Base-by-base conservation (phyloP, 2,329 filamentous ascomycete genomes). In the Paecilomyces variotii region DNA sequence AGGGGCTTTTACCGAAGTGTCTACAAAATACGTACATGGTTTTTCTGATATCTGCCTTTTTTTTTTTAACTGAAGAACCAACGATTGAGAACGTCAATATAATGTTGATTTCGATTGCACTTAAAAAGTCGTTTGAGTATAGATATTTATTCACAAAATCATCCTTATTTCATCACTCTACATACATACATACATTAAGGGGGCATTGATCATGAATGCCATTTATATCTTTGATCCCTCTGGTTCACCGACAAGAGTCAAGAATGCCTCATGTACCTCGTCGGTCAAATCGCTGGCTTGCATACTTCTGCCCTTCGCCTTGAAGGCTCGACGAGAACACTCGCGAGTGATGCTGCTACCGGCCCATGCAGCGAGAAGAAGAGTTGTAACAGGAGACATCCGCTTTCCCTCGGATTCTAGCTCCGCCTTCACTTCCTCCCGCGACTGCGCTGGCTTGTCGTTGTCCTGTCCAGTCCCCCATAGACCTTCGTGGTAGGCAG, bases 271-370 rank as follows among this genome's bases (percentile, higher is more conserved):
- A 68, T 96, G 88, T 9, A 99, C 89, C 75, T 96, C 88, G 19
- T 94, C 91, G 0, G 93, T 97, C 70, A 99, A 76, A 74, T 97
- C 94, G 65, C 89, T 91, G 0, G 94, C 94, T 78, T 97, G 94
- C 70, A 99, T 77, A 70, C 89, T 91, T 63, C 94, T 84, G 0
- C 94, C 93, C 68, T 87, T 90, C 73, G 92, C 89, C 66, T 84
- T 80, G 75, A 95, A 99, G 0, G 94, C 94, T 60, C 92, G 78
- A 55, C 90, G 84, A 24, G 93, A 97, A 70, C 89, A 96, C 72
- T 96, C 91, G 73, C 93, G 86, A 59, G 94, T 97, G 58, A 99
- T 84, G 24, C 87, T 85, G 67, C 89, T 90, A 1, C 93, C 94
- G 0, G 89, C 93, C 78, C 89, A 97, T 0, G 90, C 93, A 14